Base-by-base conservation (phyloP, 164 flowering plant species). In the Vitis cinerea region DNA sequence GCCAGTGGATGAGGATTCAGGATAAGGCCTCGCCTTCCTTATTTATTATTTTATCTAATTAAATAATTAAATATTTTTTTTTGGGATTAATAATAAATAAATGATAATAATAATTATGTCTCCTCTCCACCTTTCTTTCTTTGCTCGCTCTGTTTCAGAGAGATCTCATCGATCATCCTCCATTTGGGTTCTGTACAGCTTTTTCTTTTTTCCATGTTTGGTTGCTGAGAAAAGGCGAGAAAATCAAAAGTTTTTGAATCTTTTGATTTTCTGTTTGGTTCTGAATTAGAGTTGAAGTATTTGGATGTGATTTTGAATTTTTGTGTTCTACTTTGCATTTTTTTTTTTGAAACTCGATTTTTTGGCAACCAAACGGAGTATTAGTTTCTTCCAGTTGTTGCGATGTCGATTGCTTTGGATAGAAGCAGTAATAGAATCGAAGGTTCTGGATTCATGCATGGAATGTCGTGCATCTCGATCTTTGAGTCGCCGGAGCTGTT, bases 331-430 rank as follows among this genome's bases (percentile, higher is more conserved):
- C 7, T 37, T 37, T 37, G 44, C 44, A 31, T 37, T 37, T 37
- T 37, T 37, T 31, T 37, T 37, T 37, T 37, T 4, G 0, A 3
- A 3, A 37, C 44, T 37, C 7, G 44, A 37, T 37, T 37, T 37
- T 0, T 37, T 37, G 44, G 44, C 44, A 37, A 37, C 44, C 44
- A 37, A 37, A 37, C 44, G 44, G 44, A 37, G 44, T 37, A 6
- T 37, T 37, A 37, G 44, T 37, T 37, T 37, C 44, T 37, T 37
- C 44, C 44, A 6, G 44, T 37, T 3, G 44, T 37, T 3, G 44
- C 16, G 23, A 80, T 77, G 80, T 80, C 82, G 50, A 64, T 74
- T 4, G 80, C 75, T 11, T 51, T 76, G 65, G 79, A 66, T 8
- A 59, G 63, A 23, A 10, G 61, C 12, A 17, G 68, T 9, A 66